Conservation (phyloP, 2,329 filamentous ascomycete species). For the Colletotrichum ledebouriae region DNA sequence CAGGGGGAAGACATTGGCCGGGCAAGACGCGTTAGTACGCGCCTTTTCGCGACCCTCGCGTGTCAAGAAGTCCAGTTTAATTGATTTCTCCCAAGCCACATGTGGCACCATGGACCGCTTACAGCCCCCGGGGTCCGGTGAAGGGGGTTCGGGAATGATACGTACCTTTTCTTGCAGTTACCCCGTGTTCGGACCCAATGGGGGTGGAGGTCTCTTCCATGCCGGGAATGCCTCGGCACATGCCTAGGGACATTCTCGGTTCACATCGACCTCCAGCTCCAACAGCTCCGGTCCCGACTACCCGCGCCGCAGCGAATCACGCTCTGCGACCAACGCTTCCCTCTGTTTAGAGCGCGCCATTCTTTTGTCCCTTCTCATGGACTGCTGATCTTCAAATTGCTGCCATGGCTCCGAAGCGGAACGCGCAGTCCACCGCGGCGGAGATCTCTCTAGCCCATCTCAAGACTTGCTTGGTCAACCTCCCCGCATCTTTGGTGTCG, state of each 20-base stretch:
- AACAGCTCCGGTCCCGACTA: slow-evolving; percentile 21
- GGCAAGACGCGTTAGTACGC: slow-evolving; percentile 36
- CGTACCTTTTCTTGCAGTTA: slow-evolving; percentile 26
- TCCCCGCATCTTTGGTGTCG: slow-evolving; percentile 86
- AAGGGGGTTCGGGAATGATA: slow-evolving; percentile 1
- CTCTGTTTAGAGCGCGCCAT: slow-evolving; percentile 11
- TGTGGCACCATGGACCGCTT: neutral
- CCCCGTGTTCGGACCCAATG: slow-evolving; percentile 39
- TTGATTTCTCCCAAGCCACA: slow-evolving; percentile 30
- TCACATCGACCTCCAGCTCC: slow-evolving; percentile 30
- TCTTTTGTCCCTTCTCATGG: slow-evolving; percentile 25
- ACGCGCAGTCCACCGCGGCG: slow-evolving; percentile 76
- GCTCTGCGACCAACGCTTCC: slow-evolving; percentile 1
- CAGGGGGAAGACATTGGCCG: slow-evolving; percentile 44
- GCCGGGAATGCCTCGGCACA: slow-evolving; percentile 47
- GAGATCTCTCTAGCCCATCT: slow-evolving; percentile 89
- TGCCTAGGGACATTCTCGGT: slow-evolving; percentile 44
- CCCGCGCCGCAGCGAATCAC: slow-evolving; percentile 22
- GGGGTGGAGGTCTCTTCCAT: slow-evolving; percentile 31
- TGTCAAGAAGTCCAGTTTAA: slow-evolving; percentile 35
- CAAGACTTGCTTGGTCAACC: slow-evolving; percentile 95
- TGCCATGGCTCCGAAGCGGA: slow-evolving; percentile 64
- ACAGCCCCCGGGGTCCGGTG: neutral
- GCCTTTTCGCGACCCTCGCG: slow-evolving; percentile 45
- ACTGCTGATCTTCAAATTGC: slow-evolving; percentile 17